A percentile compares a stretch with the other conserved stretches of the same genome.
phyloP scores from a whole-genome alignment of 2,329 filamentous ascomycete species.

The Neoascochyta sp. region DNA sequence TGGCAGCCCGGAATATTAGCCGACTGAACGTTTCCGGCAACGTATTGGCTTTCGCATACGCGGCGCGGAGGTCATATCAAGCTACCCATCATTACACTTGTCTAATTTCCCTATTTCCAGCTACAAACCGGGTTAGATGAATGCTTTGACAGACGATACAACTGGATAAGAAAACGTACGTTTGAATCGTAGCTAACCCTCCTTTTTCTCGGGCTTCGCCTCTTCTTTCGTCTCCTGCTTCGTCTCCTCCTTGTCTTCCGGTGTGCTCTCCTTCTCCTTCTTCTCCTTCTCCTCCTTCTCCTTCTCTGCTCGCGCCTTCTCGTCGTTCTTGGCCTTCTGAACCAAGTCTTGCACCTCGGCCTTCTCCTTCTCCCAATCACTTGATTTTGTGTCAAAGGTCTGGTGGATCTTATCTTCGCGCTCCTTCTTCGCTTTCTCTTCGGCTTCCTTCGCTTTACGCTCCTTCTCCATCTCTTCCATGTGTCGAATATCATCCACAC shows the following conservation, averaged over 20 bases:
- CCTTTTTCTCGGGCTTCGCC: slow-evolving; percentile 19
- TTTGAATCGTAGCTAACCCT: slow-evolving; percentile 3
- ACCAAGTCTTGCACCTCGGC: slow-evolving; percentile 68
- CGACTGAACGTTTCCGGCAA: slow-evolving; percentile 1
- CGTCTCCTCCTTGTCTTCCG: slow-evolving; percentile 44
- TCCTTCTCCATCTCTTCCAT: slow-evolving; percentile 99
- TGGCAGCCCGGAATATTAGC: slow-evolving; percentile 4
- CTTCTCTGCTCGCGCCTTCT: slow-evolving; percentile 39
- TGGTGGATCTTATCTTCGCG: slow-evolving; percentile 75
- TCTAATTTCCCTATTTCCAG: no score
- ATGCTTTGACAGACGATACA: neutral
- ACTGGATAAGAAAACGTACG: slow-evolving; percentile 1
- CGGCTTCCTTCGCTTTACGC: slow-evolving; percentile 71
- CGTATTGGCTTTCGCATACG: no score
- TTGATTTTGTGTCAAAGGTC: slow-evolving; percentile 70
- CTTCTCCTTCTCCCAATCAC: slow-evolving; percentile 90
- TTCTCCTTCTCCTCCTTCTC: slow-evolving; percentile 34
- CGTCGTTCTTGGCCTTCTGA: slow-evolving; percentile 51
- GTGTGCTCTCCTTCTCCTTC: slow-evolving; percentile 57
- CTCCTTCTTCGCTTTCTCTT: slow-evolving; percentile 71
- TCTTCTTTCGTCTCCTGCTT: slow-evolving; percentile 33
- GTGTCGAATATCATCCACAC: slow-evolving; percentile 90
- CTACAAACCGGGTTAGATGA: slow-evolving; percentile 2
- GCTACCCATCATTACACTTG: no score
- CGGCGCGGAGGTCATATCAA: no score